phyloP scores from a whole-genome alignment of 2,329 filamentous ascomycete species.

The Alternaria incomplexa region DNA sequence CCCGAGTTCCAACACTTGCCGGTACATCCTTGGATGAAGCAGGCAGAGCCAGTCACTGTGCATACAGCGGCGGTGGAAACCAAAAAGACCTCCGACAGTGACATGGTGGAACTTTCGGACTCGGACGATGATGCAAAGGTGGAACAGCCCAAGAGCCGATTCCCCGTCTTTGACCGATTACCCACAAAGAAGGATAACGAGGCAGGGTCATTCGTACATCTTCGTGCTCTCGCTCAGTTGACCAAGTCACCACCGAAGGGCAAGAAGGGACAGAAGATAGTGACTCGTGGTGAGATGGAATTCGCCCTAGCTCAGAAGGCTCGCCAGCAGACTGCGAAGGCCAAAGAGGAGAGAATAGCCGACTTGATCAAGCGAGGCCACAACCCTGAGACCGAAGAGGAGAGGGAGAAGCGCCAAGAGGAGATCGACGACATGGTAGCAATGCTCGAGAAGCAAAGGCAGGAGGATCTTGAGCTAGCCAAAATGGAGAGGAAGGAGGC shows the following conservation, averaged over 20 bases:
- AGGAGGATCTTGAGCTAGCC: constrained; percentile 80
- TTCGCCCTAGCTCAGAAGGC: constrained; percentile 72
- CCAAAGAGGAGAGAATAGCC: constrained; percentile 78
- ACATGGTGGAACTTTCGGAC: constrained; percentile 51
- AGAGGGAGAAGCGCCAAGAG: constrained; percentile 80
- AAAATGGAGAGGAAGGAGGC: constrained; percentile 75
- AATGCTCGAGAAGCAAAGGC: constrained; percentile 77
- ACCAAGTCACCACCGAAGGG: constrained; percentile 64
- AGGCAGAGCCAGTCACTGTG: constrained; percentile 16
- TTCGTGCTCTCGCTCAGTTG: constrained; percentile 78
- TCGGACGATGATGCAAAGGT: constrained; percentile 72
- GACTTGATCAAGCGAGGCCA: constrained; percentile 81
- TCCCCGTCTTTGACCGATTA: constrained; percentile 70
- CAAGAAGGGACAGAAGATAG: constrained; percentile 56
- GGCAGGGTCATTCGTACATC: constrained; percentile 66
- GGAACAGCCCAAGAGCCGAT: constrained; percentile 47
- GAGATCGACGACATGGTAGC: constrained; percentile 78
- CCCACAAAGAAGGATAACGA: constrained; percentile 69
- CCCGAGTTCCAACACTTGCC: constrained; percentile 47
- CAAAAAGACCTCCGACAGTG: neutral
- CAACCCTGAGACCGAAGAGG: constrained; percentile 81
- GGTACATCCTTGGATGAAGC: constrained; percentile 29
- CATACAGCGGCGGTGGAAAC: constrained; percentile 19
- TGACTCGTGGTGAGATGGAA: constrained; percentile 75
- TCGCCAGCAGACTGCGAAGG: constrained; percentile 77